Evolutionary conservation across 768 basidiomycete genomes (phyloP).

Genomic region (Tulasnella sp.): DNA sequence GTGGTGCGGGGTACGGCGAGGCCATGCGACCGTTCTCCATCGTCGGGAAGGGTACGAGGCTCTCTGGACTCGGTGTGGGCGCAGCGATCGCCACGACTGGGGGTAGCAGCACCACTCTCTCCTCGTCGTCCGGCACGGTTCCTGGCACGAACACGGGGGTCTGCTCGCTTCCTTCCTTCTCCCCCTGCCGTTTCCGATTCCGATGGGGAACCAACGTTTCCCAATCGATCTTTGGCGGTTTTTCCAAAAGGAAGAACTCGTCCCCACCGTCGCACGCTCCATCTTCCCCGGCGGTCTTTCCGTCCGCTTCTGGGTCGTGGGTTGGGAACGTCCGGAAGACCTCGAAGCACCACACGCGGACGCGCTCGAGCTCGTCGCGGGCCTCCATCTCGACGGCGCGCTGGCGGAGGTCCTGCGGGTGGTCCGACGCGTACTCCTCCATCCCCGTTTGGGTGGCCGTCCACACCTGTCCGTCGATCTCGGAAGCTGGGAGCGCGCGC

Average conservation of each 20-base stretch:
- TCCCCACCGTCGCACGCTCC: neutral
- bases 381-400: neutral
- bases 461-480: neutral
- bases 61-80: neutral
- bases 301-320: neutral
- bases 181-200: neutral
- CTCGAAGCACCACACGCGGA: neutral
- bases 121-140: neutral
- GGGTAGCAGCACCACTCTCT: neutral
- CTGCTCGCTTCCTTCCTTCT: too few species aligned
- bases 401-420: neutral
- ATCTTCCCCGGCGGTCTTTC: neutral
- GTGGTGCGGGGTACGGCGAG: neutral
- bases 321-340: neutral
- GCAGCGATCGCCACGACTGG: neutral
- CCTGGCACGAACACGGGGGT: neutral
- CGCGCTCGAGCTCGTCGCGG: neutral
- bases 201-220: neutral
- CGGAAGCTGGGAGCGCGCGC: neutral
- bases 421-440: neutral
- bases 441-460: neutral
- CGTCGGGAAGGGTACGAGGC: neutral
- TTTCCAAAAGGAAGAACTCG: neutral
- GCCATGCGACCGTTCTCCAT: neutral
- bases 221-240: neutral